Base-by-base conservation (phyloP, 805 yeast species). In the Candida jianshihensis region DNA sequence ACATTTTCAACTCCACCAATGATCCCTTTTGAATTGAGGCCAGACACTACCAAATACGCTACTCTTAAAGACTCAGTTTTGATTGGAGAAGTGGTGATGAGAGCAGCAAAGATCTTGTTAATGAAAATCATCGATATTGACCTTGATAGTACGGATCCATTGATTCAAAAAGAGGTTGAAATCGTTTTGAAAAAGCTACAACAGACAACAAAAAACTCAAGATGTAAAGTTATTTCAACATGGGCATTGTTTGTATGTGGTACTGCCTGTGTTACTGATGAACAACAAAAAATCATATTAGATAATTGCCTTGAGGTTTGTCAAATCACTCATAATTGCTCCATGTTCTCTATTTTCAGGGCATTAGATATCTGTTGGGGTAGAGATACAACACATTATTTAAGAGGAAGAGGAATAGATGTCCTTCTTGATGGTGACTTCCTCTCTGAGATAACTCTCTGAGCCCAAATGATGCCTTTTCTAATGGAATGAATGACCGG, bases 241-340 rank as follows among this genome's bases (percentile, higher is more conserved):
- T 45, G 51, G 47, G 39, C 52, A 4, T 19, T 46, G 28, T 35
- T 50, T 15, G 38, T 50, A 8, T 27, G 42, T 13, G 55, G 55
- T 1, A 27, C 41, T 1, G 41, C 36, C 9, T 36, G 45, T 24
- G 17, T 36, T 3, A 28, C 33, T 4, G 27, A 36, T 3, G 34
- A 36, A 1, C 42, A 51, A 20, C 35, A 40, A 19, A 40, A 33
- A 2, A 8, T 35, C 5, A 37, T 51, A 1, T 17, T 38, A 14
- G 32, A 38, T 4, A 39, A 40, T 6, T 37, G 40, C 21, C 30
- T 37, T 17, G 39, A 37, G 6, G 35, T 42, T 30, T 44, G 44
- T 3, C 40, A 37, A 24, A 35, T 41, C 4, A 34, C 38, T 4
- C 51, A 45, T 28, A 39, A 45, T 6, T 35, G 43, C 14, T 36